A percentile compares a stretch with the other conserved stretches of the same genome.
These are phyloP conservation scores for Botrytis paeoniae DNA, from an alignment of 2,329 filamentous ascomycete species.

Conservation along the genomic window DNA sequence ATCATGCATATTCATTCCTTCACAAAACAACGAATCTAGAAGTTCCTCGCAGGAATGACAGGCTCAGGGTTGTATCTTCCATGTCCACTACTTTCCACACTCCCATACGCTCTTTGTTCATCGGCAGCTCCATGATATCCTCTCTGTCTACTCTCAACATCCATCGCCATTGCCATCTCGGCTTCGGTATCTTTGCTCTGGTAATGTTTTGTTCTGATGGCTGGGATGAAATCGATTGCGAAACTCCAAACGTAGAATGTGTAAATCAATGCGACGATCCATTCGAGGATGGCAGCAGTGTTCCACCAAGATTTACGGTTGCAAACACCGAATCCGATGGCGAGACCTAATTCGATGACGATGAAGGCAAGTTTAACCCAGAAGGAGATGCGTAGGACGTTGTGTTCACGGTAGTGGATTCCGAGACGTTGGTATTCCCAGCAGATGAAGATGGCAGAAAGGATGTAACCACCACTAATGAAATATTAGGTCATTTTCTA, in stretches of 20 bases:
- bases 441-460: conserved; percentile 85
- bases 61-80: background rate
- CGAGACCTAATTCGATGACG: conserved; percentile 71
- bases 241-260: conserved; percentile 86
- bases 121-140: background rate
- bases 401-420: conserved; percentile 72
- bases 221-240: conserved; percentile 81
- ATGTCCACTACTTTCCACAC: background rate
- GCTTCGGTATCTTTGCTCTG: conserved; percentile 28
- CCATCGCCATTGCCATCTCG: conserved; percentile 27
- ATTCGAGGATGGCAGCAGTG: conserved; percentile 74
- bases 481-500: background rate
- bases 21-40: background rate
- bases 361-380: conserved; percentile 86
- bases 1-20: no score
- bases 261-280: conserved; percentile 77
- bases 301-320: conserved; percentile 53
- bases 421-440: conserved; percentile 86
- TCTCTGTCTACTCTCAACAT: conserved; percentile 15
- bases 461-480: conserved; percentile 64
- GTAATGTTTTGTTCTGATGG: conserved; percentile 39
- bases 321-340: conserved; percentile 66
- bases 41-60: background rate
- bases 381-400: conserved; percentile 73
- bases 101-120: conserved; percentile 5